These are phyloP conservation scores for Arthrobotrys sphaeroides DNA, from an alignment of 2,329 filamentous ascomycete species.

Conservation along the genomic window DNA sequence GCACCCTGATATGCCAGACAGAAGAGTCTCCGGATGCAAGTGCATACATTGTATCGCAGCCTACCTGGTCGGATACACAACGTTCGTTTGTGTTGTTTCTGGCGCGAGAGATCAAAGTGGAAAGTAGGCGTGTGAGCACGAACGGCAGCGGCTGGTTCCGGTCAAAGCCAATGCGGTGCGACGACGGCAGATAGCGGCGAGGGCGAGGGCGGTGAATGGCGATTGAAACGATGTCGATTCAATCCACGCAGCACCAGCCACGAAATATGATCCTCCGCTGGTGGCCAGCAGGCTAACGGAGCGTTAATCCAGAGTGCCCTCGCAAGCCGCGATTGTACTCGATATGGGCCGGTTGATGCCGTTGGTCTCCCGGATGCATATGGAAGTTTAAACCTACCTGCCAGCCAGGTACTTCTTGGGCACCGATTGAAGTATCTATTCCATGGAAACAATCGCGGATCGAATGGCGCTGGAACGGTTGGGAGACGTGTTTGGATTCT, in stretches of 20 bases:
- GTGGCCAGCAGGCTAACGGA: background rate
- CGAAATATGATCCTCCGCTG: too few species aligned
- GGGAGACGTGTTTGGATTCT: constrained; percentile 21
- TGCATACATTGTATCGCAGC: background rate
- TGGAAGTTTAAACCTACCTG: background rate
- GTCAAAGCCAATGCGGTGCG: background rate
- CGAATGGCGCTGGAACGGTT: background rate
- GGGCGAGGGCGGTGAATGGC: background rate
- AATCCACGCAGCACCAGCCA: background rate
- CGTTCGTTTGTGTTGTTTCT: constrained; percentile 31
- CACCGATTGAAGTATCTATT: background rate
- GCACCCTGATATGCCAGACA: background rate
- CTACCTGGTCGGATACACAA: background rate
- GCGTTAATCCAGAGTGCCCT: constrained; percentile 6
- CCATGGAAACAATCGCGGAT: background rate
- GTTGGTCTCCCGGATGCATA: background rate
- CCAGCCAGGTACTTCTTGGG: background rate
- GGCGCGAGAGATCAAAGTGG: constrained; percentile 25
- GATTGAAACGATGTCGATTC: background rate
- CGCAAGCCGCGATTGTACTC: background rate
- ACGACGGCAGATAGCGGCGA: background rate
- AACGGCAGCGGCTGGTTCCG: background rate
- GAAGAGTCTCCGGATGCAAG: background rate
- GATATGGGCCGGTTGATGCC: background rate
- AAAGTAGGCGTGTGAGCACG: constrained; percentile 38